phyloP scores from a whole-genome alignment of 1,284 basidiomycete species.

The Mycosarcoma maydis region DNA sequence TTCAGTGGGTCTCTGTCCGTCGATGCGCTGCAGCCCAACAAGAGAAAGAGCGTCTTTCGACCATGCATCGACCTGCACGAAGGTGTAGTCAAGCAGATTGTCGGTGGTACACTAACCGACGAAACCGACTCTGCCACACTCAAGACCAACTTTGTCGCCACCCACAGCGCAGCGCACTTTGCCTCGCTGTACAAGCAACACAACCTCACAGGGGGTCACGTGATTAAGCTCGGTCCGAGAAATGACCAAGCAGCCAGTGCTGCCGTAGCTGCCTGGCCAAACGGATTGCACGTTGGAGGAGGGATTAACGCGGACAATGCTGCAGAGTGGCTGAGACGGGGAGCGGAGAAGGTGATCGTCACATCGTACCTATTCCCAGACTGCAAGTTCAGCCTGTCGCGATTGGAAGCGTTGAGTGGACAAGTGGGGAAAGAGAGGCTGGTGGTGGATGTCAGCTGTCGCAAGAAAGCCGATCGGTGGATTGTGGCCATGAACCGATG shows the following conservation, averaged over 20 bases:
- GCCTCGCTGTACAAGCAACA: constrained; percentile 80
- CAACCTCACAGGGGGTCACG: constrained; percentile 84
- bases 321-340: constrained; percentile 82
- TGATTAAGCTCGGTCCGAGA: constrained; percentile 90
- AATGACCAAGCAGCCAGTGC: constrained; percentile 88
- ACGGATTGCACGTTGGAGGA: constrained; percentile 88
- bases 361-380: constrained; percentile 93
- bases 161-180: constrained; percentile 81
- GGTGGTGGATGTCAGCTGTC: constrained; percentile 95
- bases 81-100: constrained; percentile 89
- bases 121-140: constrained; percentile 71
- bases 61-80: constrained; percentile 96
- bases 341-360: constrained; percentile 96
- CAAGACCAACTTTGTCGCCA: constrained; percentile 91
- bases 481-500: constrained; percentile 98
- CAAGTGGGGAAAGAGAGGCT: constrained; percentile 84
- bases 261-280: constrained; percentile 83
- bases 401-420: constrained; percentile 76
- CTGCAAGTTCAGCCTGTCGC: constrained; percentile 79
- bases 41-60: constrained; percentile 73
- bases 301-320: constrained; percentile 88
- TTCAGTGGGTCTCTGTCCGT: constrained; percentile 8
- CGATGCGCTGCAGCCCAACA: neutral
- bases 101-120: constrained; percentile 84
- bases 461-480: constrained; percentile 81